Evolutionary conservation across 805 yeast species (phyloP).

Genomic region (Maudiozyma barnettii): DNA sequence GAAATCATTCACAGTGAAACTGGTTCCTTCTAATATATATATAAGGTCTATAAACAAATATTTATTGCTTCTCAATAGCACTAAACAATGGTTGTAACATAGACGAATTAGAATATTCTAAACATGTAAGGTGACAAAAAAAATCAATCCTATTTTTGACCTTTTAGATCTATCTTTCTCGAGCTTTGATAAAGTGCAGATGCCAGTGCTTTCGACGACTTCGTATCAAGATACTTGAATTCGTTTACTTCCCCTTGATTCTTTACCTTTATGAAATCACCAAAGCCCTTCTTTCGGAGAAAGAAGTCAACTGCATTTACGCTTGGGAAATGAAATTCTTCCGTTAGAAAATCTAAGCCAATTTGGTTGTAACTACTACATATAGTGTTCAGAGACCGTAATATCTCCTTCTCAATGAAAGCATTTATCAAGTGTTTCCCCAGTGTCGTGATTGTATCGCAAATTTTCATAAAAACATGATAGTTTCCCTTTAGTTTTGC

Average conservation of each 20-base stretch:
- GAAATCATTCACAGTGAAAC: too few species aligned
- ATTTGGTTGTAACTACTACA: slow-evolving; percentile 48
- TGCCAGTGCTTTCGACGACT: slow-evolving; percentile 29
- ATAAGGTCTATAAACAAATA: too few species aligned
- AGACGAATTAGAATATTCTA: too few species aligned
- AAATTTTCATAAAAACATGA: slow-evolving; percentile 40
- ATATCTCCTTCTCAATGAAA: slow-evolving; percentile 48
- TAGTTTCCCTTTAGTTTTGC: slow-evolving; percentile 38
- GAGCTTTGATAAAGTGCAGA: slow-evolving; percentile 31
- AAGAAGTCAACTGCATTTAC: slow-evolving; percentile 35
- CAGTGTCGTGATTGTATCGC: slow-evolving; percentile 32
- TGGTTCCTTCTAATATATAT: too few species aligned
- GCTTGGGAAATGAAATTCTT: slow-evolving; percentile 35
- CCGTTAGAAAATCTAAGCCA: slow-evolving; percentile 30
- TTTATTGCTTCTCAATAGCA: too few species aligned
- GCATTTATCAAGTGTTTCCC: slow-evolving; percentile 41
- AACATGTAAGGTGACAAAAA: not conserved
- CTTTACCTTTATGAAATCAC: slow-evolving; percentile 25
- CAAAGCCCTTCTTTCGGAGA: slow-evolving; percentile 34
- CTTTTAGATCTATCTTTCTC: slow-evolving; percentile 76
- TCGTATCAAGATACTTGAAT: slow-evolving; percentile 28
- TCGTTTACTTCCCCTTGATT: slow-evolving; percentile 21
- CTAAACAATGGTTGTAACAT: too few species aligned
- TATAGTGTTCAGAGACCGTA: slow-evolving; percentile 46
- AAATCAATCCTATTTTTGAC: slow-evolving; percentile 39